These are phyloP conservation scores for Triticum monococcum DNA, from an alignment of 176 grass and related monocot genomes.

Conservation along the genomic window DNA sequence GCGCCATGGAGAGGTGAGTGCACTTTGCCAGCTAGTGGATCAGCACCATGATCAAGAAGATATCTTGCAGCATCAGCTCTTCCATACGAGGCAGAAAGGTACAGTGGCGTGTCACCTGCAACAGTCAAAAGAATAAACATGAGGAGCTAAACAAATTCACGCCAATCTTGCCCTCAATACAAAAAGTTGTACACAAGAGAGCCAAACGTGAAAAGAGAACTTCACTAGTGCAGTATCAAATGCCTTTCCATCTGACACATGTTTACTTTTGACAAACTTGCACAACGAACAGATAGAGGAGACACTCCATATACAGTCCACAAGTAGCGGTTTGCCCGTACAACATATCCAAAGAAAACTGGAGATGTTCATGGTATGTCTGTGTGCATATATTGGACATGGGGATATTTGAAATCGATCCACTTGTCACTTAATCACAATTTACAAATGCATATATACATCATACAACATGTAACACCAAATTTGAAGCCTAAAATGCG, in stretches of 20 bases:
- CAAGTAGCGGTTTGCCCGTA: too few species aligned
- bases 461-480: not conserved
- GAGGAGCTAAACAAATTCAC: not conserved
- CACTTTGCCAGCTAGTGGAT: not conserved
- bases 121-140: not conserved
- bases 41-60: constrained; percentile 5
- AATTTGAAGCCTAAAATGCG: not conserved
- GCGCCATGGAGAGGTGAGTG: not conserved
- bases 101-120: not conserved
- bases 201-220: not conserved
- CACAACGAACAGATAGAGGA: not conserved
- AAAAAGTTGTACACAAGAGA: not conserved
- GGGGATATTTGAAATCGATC: not conserved
- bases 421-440: too few species aligned
- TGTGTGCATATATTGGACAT: not conserved
- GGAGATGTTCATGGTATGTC: too few species aligned
- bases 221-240: not conserved
- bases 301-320: not conserved
- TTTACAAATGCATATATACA: too few species aligned
- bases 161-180: not conserved
- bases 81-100: not conserved
- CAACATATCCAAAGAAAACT: too few species aligned
- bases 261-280: not conserved
- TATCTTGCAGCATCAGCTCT: not conserved
- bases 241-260: not conserved